Conservation (phyloP, 148 eudicot genomes). For the Cornus suecica region DNA sequence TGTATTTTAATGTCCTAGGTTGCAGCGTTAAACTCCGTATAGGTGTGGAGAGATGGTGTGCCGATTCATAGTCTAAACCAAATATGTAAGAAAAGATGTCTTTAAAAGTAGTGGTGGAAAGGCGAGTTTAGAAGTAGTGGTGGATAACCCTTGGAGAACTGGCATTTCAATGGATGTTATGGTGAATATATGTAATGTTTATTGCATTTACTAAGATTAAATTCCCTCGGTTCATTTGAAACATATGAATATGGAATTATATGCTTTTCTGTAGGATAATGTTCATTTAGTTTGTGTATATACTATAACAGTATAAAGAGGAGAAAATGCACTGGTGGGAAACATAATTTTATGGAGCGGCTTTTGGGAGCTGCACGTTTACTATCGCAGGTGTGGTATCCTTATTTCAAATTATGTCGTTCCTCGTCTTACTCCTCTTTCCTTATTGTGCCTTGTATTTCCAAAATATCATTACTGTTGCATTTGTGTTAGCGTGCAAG, state of each 20-base stretch:
- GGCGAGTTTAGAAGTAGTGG: background rate
- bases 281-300: background rate
- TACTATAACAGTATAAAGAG: conserved; percentile 64
- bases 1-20: background rate
- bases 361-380: conserved; percentile 80
- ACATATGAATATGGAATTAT: too few relatives aligned
- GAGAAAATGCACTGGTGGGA: conserved; percentile 47
- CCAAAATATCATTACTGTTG: too few relatives aligned
- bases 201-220: too few relatives aligned
- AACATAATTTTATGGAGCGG: conserved; percentile 68
- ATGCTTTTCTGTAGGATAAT: background rate
- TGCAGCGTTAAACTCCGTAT: background rate
- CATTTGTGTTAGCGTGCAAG: too few relatives aligned
- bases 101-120: background rate
- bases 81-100: background rate
- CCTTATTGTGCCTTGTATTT: background rate
- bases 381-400: conserved; percentile 57
- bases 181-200: background rate
- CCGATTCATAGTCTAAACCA: background rate
- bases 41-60: background rate
- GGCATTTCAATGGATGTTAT: background rate
- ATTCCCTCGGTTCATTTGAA: too few relatives aligned
- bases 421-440: background rate
- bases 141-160: background rate
- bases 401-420: background rate